These are phyloP conservation scores for Arabidopsis suecica DNA, from an alignment of 345 rosid species.

Conservation along the genomic window DNA sequence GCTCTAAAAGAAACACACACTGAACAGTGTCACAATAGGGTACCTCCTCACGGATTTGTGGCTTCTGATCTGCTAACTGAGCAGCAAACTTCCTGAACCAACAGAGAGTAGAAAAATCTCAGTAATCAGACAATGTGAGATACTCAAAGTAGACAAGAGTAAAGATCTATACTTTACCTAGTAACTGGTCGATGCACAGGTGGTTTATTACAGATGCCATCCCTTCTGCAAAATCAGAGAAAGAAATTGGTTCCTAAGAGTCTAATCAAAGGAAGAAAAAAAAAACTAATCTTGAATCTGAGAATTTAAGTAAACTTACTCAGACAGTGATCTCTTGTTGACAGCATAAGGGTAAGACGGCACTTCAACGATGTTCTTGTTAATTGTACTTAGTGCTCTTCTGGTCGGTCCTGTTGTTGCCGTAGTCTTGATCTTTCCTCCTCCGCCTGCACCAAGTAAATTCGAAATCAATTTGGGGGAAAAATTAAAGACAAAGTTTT, in stretches of 20 bases:
- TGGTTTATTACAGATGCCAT: constrained; percentile 55
- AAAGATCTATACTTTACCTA: constrained; percentile 54
- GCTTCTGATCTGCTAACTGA: constrained; percentile 67
- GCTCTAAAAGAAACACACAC: constrained; percentile 16
- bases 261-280: constrained; percentile 8
- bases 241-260: not conserved
- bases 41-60: constrained; percentile 56
- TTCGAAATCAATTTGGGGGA: constrained; percentile 28
- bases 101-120: constrained; percentile 26
- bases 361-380: constrained; percentile 63
- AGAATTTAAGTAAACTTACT: constrained; percentile 51
- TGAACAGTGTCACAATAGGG: constrained; percentile 20
- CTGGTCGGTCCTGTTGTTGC: constrained; percentile 56
- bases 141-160: constrained; percentile 16
- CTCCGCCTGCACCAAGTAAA: constrained; percentile 44
- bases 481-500: constrained; percentile 1
- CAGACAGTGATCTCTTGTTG: constrained; percentile 68
- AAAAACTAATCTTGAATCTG: constrained; percentile 4
- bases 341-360: constrained; percentile 67
- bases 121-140: constrained; percentile 27
- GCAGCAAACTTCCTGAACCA: constrained; percentile 75
- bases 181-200: constrained; percentile 83
- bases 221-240: constrained; percentile 47
- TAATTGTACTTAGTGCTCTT: constrained; percentile 70
- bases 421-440: constrained; percentile 61